These are phyloP conservation scores for Colletotrichum camelliae DNA, from an alignment of 2,329 filamentous ascomycete species.

Conservation along the genomic window DNA sequence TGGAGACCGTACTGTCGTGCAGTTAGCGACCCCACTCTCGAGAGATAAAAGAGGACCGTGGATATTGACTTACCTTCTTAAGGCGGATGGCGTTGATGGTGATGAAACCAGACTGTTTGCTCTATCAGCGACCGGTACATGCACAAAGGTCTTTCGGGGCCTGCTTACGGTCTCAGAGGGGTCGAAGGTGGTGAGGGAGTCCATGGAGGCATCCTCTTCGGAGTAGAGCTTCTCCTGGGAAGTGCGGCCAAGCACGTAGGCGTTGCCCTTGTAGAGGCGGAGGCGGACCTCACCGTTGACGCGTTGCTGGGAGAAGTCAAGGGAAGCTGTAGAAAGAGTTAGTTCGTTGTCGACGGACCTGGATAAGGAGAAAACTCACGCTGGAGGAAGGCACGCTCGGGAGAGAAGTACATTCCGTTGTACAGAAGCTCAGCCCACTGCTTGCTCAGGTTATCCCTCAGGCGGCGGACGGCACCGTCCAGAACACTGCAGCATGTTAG, in stretches of 20 bases:
- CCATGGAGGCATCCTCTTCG: slow-evolving; percentile 55
- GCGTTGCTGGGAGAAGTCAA: slow-evolving; percentile 16
- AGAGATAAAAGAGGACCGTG: accelerated
- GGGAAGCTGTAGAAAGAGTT: background rate
- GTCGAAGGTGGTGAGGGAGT: slow-evolving; percentile 49
- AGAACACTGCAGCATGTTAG: slow-evolving; percentile 38
- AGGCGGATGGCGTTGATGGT: slow-evolving; percentile 72
- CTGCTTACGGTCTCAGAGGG: slow-evolving; percentile 41
- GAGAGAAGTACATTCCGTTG: slow-evolving; percentile 61
- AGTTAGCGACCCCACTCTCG: background rate
- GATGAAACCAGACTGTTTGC: slow-evolving; percentile 56
- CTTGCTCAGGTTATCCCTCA: slow-evolving; percentile 59
- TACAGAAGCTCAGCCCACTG: slow-evolving; percentile 33
- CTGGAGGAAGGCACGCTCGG: slow-evolving; percentile 27
- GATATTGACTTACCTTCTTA: slow-evolving; percentile 44
- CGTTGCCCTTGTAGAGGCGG: slow-evolving; percentile 45
- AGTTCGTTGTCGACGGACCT: background rate
- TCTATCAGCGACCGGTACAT: background rate
- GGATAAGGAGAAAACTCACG: background rate
- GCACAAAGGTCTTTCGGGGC: background rate
- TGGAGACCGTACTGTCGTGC: slow-evolving; percentile 43
- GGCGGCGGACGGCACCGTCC: slow-evolving; percentile 57
- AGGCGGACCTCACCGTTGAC: slow-evolving; percentile 30
- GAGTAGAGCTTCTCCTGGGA: slow-evolving; percentile 56
- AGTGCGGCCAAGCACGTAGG: slow-evolving; percentile 51